Conservation (phyloP, 495 filamentous ascomycete species). For the Penicillium longicatenatum region DNA sequence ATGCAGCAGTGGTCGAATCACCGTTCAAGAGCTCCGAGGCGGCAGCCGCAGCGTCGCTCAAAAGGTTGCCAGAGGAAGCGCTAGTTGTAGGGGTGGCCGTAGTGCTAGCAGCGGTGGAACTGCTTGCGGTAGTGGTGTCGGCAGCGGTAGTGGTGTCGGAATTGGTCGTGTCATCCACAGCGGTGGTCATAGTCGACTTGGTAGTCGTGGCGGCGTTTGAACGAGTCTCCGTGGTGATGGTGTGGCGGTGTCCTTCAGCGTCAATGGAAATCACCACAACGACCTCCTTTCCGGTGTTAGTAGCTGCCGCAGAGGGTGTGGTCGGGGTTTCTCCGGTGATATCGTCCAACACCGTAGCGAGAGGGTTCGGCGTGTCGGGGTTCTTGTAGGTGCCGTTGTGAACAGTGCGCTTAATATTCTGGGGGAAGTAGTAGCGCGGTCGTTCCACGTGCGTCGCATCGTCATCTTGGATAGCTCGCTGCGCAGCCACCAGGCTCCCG, state of each 20-base stretch:
- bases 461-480: conserved; percentile 22
- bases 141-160: conserved; percentile 7
- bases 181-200: conserved; percentile 16
- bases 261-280: conserved; percentile 28
- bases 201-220: conserved; percentile 22
- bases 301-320: background rate
- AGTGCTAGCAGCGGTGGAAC: background rate
- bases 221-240: conserved; percentile 23
- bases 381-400: conserved; percentile 15
- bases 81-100: background rate
- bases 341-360: background rate
- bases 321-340: background rate
- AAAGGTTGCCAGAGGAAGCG: conserved; percentile 1
- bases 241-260: conserved; percentile 17
- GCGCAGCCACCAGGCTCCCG: conserved; percentile 31
- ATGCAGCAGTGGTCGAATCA: conserved; percentile 7
- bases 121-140: background rate
- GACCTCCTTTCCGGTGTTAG: conserved; percentile 17
- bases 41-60: conserved; percentile 10
- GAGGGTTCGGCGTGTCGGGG: conserved; percentile 1
- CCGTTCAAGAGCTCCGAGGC: conserved; percentile 8
- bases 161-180: conserved; percentile 11
- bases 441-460: conserved; percentile 37
- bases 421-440: conserved; percentile 50
- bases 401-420: conserved; percentile 47